These are phyloP conservation scores for Eucalyptus brandiana DNA, from an alignment of 345 rosid genomes.

Conservation along the genomic window DNA sequence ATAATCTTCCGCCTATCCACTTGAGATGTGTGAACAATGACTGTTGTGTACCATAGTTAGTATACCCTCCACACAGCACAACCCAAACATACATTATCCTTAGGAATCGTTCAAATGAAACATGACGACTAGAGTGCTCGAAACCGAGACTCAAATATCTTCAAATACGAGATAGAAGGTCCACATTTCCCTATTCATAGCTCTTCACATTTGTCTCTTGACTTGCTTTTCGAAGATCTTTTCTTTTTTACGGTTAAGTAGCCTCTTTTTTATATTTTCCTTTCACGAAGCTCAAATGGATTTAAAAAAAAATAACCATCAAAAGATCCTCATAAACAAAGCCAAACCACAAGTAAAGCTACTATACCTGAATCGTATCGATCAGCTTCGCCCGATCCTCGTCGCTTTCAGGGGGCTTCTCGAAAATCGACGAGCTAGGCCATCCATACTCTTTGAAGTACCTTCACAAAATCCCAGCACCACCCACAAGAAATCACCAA, in stretches of 20 bases:
- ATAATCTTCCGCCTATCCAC: neutral
- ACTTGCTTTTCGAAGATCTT: neutral
- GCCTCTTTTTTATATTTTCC: neutral
- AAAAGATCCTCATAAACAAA: neutral
- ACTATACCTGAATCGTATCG: conserved; percentile 69
- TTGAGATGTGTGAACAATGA: neutral
- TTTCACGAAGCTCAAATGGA: neutral
- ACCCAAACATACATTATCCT: neutral
- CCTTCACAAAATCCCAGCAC: conserved; percentile 13
- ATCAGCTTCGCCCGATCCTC: conserved; percentile 60
- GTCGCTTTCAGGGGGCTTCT: conserved; percentile 47
- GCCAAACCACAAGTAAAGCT: neutral
- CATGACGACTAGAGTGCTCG: rapidly evolving
- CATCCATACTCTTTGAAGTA: conserved; percentile 90
- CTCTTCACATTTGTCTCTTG: neutral
- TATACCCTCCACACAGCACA: neutral
- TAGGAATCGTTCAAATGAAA: neutral
- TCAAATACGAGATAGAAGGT: neutral
- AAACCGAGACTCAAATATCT: neutral
- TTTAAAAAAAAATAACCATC: neutral
- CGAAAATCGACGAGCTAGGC: conserved; percentile 67
- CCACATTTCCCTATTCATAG: neutral
- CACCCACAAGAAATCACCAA: neutral
- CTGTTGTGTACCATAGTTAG: neutral
- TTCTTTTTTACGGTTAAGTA: neutral